Evolutionary conservation across 163 green algal species (phyloP).

Genomic region (Scenedesmus sp.): DNA sequence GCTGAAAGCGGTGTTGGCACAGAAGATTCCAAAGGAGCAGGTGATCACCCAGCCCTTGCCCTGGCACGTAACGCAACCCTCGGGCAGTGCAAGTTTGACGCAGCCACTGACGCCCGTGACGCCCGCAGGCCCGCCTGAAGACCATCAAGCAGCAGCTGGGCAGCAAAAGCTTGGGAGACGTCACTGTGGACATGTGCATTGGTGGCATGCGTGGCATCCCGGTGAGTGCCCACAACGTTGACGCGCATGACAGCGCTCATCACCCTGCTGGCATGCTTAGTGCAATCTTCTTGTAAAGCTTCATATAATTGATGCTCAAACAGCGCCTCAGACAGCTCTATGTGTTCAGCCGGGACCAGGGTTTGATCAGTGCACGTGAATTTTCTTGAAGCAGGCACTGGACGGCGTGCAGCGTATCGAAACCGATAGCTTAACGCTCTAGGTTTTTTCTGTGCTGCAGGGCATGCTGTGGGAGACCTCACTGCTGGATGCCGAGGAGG

Average conservation of each 20-base stretch:
- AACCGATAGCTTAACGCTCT: neutral
- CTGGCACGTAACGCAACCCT: neutral
- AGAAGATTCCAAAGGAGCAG: neutral
- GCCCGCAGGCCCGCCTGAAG: conserved; percentile 85
- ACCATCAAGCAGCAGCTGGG: conserved; percentile 83
- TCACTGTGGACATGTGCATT: conserved; percentile 90
- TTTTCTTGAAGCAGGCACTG: neutral
- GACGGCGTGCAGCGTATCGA: neutral
- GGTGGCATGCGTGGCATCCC: conserved; percentile 98
- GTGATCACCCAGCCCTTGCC: neutral
- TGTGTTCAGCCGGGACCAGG: neutral
- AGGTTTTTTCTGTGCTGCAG: conserved; percentile 55
- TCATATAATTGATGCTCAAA: neutral
- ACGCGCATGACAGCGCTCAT: neutral
- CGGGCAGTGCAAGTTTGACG: conserved; percentile 5
- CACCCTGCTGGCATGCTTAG: neutral
- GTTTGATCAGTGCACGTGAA: conserved; percentile 16
- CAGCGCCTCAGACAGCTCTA: neutral
- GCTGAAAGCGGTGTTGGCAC: conserved; percentile 1
- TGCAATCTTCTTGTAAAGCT: neutral
- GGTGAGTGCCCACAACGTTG: conserved; percentile 55
- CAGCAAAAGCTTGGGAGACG: conserved; percentile 78
- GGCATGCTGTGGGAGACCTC: conserved; percentile 98
- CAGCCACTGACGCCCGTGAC: neutral
- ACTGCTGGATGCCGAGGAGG: conserved; percentile 96